A percentile compares a stretch with the other conserved stretches of the same genome.
phyloP scores from a whole-genome alignment of 1,284 basidiomycete species.

The Trichosporon asahii region DNA sequence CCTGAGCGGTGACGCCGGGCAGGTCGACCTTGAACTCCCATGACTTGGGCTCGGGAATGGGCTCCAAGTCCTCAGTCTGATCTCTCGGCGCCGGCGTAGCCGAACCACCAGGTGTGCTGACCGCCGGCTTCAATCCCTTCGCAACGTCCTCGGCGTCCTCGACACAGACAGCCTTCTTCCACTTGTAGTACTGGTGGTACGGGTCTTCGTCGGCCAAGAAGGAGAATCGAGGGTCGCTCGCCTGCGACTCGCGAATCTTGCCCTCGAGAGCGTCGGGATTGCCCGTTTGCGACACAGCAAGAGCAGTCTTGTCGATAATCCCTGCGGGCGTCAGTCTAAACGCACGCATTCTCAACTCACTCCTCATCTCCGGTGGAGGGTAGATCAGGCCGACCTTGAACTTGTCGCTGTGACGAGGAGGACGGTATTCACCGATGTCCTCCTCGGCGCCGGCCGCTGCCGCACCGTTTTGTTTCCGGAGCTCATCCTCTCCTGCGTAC shows the following conservation, averaged over 20 bases:
- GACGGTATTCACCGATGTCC: constrained; percentile 41
- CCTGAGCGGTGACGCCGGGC: constrained; percentile 83
- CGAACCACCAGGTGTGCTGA: constrained; percentile 16
- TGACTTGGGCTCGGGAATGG: constrained; percentile 65
- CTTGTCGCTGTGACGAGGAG: constrained; percentile 55
- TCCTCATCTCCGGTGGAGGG: constrained; percentile 87
- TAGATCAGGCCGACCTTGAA: constrained; percentile 82
- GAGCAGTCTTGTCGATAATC: constrained; percentile 93
- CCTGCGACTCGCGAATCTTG: constrained; percentile 90
- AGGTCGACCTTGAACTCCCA: constrained; percentile 84
- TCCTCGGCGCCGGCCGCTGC: constrained; percentile 26
- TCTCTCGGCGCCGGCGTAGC: constrained; percentile 21
- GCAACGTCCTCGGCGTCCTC: constrained; percentile 66
- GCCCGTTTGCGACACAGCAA: constrained; percentile 85
- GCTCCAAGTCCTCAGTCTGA: constrained; percentile 54
- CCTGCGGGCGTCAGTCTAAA: constrained; percentile 55
- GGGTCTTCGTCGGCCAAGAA: constrained; percentile 89
- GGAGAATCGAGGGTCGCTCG: constrained; percentile 91
- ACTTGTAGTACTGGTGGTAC: constrained; percentile 93
- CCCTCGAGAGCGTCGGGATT: constrained; percentile 88
- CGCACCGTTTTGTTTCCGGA: constrained; percentile 30
- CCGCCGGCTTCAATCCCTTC: constrained; percentile 26
- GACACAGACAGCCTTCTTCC: constrained; percentile 68
- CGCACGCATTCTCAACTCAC: constrained; percentile 54
- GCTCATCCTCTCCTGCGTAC: constrained; percentile 48